Evolutionary conservation across 2,329 filamentous ascomycete genomes (phyloP), one percentile per base, ranked within the genome.

Genomic region (Juglanconis oblonga): DNA sequence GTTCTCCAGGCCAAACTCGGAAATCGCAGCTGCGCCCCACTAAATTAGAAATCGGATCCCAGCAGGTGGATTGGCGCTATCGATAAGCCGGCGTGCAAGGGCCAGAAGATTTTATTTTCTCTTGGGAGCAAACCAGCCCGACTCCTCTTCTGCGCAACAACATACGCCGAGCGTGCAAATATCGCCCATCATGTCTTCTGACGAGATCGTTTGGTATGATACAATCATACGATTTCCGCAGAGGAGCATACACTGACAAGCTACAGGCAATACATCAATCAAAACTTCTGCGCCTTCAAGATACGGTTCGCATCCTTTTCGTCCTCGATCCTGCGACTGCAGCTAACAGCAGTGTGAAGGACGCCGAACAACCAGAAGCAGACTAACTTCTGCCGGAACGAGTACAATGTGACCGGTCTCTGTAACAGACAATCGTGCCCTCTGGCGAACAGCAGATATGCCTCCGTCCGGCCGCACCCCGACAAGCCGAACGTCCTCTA

Each of bases 161-260:
- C 50, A 57, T 29, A 55, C n/a, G 24, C 32, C 55, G 29, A 35
- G 7, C 24, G 31, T 24, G 38, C 53, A 40, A 47, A 14, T 33
- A 62, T 24, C 59, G 71, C 38, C 70, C 58, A 77, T 62, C 59
- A 96, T 95, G 90, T 87, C 91, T 61, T 96, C 92, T 64, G 94
- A 98, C 81, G 94, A 98, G 77, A 96, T 98, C 66, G 89, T 98
- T 65, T 99, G 95, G 95, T 88, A 93, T 13, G 55, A 32, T 1
- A 50, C 24, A 13, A 48, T 8, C 14, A 10, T 3, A 48, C 14
- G 4, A 1, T 74, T 91, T 97, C 60, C 97, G 97, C 67, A 96
- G 96, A 77, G 91, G 95, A 77, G 90, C 94, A 72, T 96, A 95
- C 71, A n/a, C 40, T 52, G 24, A 52, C 48, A 14, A 24, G 6